Conservation (phyloP, 129 eudicot species). For the Arctium lappa region DNA sequence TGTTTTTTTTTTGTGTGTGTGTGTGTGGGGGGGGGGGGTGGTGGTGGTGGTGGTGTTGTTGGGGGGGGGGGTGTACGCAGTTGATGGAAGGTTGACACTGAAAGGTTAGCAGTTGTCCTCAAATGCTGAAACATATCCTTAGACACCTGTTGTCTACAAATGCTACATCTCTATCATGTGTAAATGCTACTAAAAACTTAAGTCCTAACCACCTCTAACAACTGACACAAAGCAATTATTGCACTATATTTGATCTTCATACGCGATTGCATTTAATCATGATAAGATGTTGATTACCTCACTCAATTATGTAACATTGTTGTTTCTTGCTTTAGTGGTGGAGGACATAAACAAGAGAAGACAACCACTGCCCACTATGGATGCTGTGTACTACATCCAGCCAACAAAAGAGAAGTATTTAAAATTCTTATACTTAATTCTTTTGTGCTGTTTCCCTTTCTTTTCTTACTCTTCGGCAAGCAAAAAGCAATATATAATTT, state of each 20-base stretch:
- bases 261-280: not conserved
- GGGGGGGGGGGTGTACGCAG: not conserved
- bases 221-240: not conserved
- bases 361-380: conserved; percentile 90
- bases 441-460: not conserved
- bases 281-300: not conserved
- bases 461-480: not conserved
- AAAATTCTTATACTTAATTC: not conserved
- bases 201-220: conserved; percentile 10
- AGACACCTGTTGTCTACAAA: not conserved
- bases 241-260: not conserved
- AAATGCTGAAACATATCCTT: not conserved
- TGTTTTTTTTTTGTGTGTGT: no score
- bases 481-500: not conserved
- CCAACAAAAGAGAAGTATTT: conserved; percentile 91
- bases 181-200: not conserved
- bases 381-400: conserved; percentile 93
- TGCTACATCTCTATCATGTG: not conserved
- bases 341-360: conserved; percentile 93
- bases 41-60: no score
- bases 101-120: not conserved
- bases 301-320: conserved; percentile 1
- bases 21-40: not conserved
- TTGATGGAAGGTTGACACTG: not conserved
- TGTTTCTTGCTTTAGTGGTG: conserved; percentile 63